A percentile compares a stretch with the other conserved stretches of the same genome.
phyloP scores from a whole-genome alignment of 169 alveolate species.

The Plasmodium gonderi region DNA sequence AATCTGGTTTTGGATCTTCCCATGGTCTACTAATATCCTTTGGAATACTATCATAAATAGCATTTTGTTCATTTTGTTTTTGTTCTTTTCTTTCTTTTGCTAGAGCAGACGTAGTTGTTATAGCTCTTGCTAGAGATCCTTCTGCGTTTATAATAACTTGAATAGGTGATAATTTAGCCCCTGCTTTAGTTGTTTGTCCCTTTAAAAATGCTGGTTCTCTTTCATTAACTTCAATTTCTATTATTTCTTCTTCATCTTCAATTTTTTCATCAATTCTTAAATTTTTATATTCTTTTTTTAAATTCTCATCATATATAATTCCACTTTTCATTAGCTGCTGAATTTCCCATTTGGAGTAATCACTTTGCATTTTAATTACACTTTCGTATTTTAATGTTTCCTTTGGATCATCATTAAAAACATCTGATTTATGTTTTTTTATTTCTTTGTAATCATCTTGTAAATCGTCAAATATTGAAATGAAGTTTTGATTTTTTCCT shows the following conservation, averaged over 20 bases:
- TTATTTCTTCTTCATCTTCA: conserved; percentile 76
- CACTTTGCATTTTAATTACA: conserved; percentile 78
- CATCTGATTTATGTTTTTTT: conserved; percentile 11
- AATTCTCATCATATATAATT: conserved; percentile 68
- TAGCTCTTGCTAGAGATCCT: conserved; percentile 93
- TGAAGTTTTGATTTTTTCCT: neutral
- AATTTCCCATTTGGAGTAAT: conserved; percentile 83
- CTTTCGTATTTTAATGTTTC: conserved; percentile 73
- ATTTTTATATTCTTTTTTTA: conserved; percentile 37
- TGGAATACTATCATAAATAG: conserved; percentile 89
- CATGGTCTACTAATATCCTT: conserved; percentile 91
- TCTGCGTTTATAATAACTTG: conserved; percentile 93
- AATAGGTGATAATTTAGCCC: conserved; percentile 91
- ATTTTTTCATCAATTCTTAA: conserved; percentile 65
- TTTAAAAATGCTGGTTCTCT: conserved; percentile 96
- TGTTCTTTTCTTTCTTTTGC: conserved; percentile 93
- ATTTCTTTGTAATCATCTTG: conserved; percentile 21
- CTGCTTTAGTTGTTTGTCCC: conserved; percentile 96
- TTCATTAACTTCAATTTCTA: conserved; percentile 94
- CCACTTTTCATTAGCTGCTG: conserved; percentile 83
- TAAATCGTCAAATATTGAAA: conserved; percentile 14
- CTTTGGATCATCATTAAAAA: conserved; percentile 19
- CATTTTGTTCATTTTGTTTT: conserved; percentile 86
- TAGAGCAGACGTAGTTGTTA: conserved; percentile 89
- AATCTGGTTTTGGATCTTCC: conserved; percentile 93